Evolutionary conservation across 768 basidiomycete species (phyloP), one percentile per base, ranked within the genome.

Genomic region (Mycena sanguinolenta): DNA sequence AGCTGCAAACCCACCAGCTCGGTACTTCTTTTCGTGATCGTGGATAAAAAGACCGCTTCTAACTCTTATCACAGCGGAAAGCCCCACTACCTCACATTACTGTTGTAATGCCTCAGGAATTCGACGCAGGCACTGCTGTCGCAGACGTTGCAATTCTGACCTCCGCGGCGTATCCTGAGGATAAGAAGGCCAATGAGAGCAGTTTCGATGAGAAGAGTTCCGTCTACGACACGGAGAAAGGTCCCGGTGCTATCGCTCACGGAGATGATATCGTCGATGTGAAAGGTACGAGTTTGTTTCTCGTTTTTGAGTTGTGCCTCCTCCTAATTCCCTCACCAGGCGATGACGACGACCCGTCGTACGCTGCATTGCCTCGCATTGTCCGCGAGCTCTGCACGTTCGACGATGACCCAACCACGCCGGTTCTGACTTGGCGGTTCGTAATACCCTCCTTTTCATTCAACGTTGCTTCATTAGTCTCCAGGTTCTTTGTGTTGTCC

Each of bases 351-450:
- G 76, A 77, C 54, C 76, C 76, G 4, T 72, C 76, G 0, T 75
- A 73, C 54, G 69, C 69, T 28, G 66, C 68, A 25, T 59, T 77
- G 10, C 76, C 76, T 2, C 72, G 68, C 30, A 73, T 77, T 44
- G 76, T 77, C 9, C 74, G 76, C 44, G 76, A 76, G 44, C 64
- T 77, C 12, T 75, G 74, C 58, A 64, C 65, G 34, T 77, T 77
- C 25, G 76, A 77, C 21, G 76, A 77, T 27, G 75, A 77, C 60
- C 72, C 71, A 0, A 57, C 61, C n/a, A 72, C 55, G 52, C 76
- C 75, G 14, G 76, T 77, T 23, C 62, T 77, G 23, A 77, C 76
- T 25, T 77, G 75, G 75, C 69, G 76, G 76, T 76, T n/a, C 28
- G 65, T 71, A 32, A 38, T n/a, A 16, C 46, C 49, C 14, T 9